phyloP scores from a whole-genome alignment of 1,139 yeast genomes.

The Lipomyces yarrowii region DNA sequence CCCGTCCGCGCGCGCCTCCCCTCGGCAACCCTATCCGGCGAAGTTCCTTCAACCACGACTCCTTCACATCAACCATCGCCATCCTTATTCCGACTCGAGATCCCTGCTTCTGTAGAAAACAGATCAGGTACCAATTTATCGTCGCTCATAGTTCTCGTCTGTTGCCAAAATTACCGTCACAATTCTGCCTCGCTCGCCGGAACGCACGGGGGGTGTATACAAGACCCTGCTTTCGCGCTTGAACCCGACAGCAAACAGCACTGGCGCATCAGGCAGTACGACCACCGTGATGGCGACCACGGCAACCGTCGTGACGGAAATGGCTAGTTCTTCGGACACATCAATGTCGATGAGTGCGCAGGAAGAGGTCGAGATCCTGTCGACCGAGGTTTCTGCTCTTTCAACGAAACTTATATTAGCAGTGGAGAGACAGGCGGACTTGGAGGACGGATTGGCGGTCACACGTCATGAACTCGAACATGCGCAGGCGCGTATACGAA shows the following conservation, averaged over 20 bases:
- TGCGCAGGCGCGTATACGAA: conserved; percentile 26
- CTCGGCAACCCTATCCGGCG: neutral
- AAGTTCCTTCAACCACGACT: neutral
- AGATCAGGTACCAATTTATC: neutral
- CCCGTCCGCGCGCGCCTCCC: neutral
- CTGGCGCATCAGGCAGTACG: conserved; percentile 1
- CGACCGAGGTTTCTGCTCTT: conserved; percentile 42
- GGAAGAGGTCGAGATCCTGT: conserved; percentile 31
- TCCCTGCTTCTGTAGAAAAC: neutral
- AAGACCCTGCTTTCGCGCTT: conserved; percentile 20
- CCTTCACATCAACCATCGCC: neutral
- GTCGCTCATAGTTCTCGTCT: neutral
- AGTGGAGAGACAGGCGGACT: conserved; percentile 43
- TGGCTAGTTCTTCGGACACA: conserved; percentile 8
- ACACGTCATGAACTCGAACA: conserved; percentile 34
- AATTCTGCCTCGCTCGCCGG: conserved; percentile 16
- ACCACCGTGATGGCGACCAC: conserved; percentile 1
- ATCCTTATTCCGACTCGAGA: neutral
- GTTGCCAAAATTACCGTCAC: conserved; percentile 12
- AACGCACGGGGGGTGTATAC: conserved; percentile 11
- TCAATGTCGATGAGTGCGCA: conserved; percentile 17
- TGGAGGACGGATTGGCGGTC: conserved; percentile 43
- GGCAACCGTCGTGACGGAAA: neutral
- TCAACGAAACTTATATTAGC: conserved; percentile 44
- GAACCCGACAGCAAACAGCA: conserved; percentile 17